These are phyloP conservation scores for Eucalyptus erythrocorys DNA, from an alignment of 345 rosid genomes.

Conservation along the genomic window DNA sequence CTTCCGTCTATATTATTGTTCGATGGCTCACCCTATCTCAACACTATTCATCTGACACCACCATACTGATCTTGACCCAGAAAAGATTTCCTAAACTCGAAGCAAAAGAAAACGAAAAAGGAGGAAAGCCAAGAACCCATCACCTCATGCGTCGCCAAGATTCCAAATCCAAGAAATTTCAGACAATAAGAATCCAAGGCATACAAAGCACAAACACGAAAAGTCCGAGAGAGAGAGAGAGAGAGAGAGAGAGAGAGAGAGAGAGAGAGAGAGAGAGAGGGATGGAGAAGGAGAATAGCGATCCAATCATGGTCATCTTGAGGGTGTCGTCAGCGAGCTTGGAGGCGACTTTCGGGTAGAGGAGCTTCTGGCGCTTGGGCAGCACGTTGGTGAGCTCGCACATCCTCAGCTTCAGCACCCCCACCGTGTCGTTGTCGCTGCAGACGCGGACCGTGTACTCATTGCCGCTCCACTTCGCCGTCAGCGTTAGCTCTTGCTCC, in stretches of 20 bases:
- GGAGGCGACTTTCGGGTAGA: conserved; percentile 76
- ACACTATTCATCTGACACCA: neutral
- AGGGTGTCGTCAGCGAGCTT: conserved; percentile 71
- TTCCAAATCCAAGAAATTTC: neutral
- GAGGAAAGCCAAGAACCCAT: neutral
- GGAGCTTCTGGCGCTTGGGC: conserved; percentile 92
- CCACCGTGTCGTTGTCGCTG: conserved; percentile 77
- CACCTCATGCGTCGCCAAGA: neutral
- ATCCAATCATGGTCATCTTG: conserved; percentile 98
- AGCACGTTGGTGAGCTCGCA: conserved; percentile 71
- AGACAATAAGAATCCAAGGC: neutral
- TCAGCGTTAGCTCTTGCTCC: conserved; percentile 71
- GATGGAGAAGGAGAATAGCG: neutral
- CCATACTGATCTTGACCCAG: neutral
- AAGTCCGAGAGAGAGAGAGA: neutral
- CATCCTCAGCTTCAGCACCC: conserved; percentile 75
- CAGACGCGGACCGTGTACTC: conserved; percentile 74
- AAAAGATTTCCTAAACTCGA: neutral
- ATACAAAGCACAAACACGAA: neutral
- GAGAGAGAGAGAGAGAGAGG: neutral
- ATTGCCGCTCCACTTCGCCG: conserved; percentile 82
- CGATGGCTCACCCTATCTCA: no score
- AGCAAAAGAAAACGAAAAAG: neutral
- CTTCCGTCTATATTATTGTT: no score
- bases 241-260: neutral